Conservation (phyloP, 2,329 filamentous ascomycete genomes). For the Trichoderma oligosporum region DNA sequence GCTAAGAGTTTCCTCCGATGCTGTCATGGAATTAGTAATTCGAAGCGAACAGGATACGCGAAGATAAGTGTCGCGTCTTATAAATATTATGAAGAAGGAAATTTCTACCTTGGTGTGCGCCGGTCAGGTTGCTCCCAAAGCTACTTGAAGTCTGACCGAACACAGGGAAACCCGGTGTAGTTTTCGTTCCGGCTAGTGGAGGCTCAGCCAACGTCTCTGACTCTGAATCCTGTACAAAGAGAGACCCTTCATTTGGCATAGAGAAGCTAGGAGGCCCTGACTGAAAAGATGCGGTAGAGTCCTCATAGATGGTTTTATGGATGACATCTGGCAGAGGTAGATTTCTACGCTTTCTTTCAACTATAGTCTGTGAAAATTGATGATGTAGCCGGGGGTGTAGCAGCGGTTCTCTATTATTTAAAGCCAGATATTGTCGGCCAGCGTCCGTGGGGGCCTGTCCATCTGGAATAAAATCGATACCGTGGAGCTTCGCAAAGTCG, state of each 20-base stretch:
- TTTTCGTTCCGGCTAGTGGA: not conserved
- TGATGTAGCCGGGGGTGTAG: slow-evolving; percentile 52
- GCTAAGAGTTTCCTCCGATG: slow-evolving; percentile 1
- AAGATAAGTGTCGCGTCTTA: not conserved
- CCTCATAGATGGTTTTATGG: slow-evolving; percentile 51
- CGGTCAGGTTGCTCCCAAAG: slow-evolving; percentile 2
- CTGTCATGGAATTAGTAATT: slow-evolving; percentile 14
- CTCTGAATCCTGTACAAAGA: slow-evolving; percentile 29
- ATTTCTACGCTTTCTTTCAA: slow-evolving; percentile 57
- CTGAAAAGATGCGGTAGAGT: slow-evolving; percentile 22
- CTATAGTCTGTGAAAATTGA: slow-evolving; percentile 52
- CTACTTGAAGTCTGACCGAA: not conserved
- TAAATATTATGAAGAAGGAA: not conserved
- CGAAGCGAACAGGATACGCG: not conserved
- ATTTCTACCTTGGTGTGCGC: slow-evolving; percentile 12
- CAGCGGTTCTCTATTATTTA: slow-evolving; percentile 43
- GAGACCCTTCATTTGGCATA: slow-evolving; percentile 25
- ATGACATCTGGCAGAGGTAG: slow-evolving; percentile 53
- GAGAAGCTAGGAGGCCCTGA: slow-evolving; percentile 19
- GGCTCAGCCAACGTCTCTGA: not conserved
- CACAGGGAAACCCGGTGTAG: slow-evolving; percentile 5
- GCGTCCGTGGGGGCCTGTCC: slow-evolving; percentile 35
- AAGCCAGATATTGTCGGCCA: slow-evolving; percentile 40
- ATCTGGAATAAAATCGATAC: slow-evolving; percentile 47
- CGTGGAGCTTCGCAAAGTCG: slow-evolving; percentile 58